These are phyloP conservation scores for Colletotrichum sp. DNA, from an alignment of 2,329 filamentous ascomycete species.

Conservation along the genomic window DNA sequence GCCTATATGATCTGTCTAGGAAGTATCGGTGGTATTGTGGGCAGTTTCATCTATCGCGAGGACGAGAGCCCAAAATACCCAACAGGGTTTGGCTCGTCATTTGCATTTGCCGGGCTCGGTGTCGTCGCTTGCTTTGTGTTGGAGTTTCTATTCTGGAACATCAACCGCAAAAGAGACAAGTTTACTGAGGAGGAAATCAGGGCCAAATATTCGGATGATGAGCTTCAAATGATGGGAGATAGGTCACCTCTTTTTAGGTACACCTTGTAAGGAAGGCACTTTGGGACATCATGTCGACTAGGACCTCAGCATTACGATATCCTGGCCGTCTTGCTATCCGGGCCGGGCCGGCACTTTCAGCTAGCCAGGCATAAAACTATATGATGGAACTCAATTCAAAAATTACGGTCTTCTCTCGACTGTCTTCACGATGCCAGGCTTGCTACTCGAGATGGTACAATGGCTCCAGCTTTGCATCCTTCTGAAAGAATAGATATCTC, in stretches of 20 bases:
- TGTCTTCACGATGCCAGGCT: background rate
- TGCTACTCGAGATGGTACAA: constrained; percentile 40
- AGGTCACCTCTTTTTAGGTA: constrained; percentile 4
- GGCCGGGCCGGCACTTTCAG: background rate
- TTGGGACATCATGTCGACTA: background rate
- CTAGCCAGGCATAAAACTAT: background rate
- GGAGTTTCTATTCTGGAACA: constrained; percentile 29
- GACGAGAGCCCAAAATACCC: constrained; percentile 52
- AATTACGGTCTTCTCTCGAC: background rate
- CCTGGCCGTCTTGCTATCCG: background rate
- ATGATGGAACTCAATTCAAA: background rate
- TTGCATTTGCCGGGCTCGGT: constrained; percentile 32
- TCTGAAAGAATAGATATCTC: constrained; percentile 39
- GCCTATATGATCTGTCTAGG: constrained; percentile 31
- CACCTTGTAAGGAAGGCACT: background rate
- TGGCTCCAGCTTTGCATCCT: constrained; percentile 38
- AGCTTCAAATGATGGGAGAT: constrained; percentile 35
- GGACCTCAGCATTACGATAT: background rate
- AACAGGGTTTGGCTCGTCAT: constrained; percentile 35
- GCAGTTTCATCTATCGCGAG: constrained; percentile 30
- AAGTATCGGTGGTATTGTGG: constrained; percentile 30
- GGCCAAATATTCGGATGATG: constrained; percentile 29
- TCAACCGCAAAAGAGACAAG: constrained; percentile 27
- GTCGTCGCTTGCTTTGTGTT: constrained; percentile 32
- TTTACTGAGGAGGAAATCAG: constrained; percentile 22